These are phyloP conservation scores for Chlamydomonas sp. DNA, from an alignment of 139 green algal species.

Conservation along the genomic window DNA sequence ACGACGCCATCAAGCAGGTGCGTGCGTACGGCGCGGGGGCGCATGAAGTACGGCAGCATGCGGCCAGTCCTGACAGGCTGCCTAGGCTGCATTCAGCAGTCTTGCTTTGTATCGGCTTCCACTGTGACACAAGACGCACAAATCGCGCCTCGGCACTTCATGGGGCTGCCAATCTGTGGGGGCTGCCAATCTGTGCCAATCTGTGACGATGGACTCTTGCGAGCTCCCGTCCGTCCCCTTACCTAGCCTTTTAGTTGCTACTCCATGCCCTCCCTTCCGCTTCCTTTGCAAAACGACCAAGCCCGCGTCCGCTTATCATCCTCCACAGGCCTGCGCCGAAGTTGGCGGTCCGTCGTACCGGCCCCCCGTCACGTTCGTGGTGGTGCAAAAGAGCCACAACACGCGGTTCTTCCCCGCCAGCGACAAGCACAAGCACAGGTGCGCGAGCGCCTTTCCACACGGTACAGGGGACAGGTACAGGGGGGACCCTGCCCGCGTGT, in stretches of 20 bases:
- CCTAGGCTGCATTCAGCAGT: too few relatives aligned
- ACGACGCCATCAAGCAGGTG: slow-evolving; percentile 50
- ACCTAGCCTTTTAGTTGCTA: too few relatives aligned
- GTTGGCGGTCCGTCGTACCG: slow-evolving; percentile 59
- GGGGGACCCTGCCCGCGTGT: background rate
- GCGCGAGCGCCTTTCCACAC: background rate
- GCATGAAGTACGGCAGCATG: too few relatives aligned
- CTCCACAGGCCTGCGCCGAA: slow-evolving; percentile 55
- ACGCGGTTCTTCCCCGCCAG: slow-evolving; percentile 66
- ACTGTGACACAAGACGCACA: too few relatives aligned
- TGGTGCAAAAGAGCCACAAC: slow-evolving; percentile 83
- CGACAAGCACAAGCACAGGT: background rate
- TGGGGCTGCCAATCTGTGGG: too few relatives aligned
- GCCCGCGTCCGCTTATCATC: background rate
- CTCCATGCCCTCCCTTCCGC: background rate
- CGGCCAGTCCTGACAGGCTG: too few relatives aligned
- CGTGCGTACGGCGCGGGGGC: background rate
- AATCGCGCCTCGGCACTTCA: too few relatives aligned
- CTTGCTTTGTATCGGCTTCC: too few relatives aligned
- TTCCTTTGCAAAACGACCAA: slow-evolving; percentile 43
- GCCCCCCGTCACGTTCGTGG: slow-evolving; percentile 82
- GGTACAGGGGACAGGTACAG: background rate
- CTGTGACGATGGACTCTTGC: too few relatives aligned
- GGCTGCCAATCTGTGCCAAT: too few relatives aligned
- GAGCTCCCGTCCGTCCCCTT: too few relatives aligned